phyloP scores from a whole-genome alignment of 768 basidiomycete species.

The Tricholoma matsutake region DNA sequence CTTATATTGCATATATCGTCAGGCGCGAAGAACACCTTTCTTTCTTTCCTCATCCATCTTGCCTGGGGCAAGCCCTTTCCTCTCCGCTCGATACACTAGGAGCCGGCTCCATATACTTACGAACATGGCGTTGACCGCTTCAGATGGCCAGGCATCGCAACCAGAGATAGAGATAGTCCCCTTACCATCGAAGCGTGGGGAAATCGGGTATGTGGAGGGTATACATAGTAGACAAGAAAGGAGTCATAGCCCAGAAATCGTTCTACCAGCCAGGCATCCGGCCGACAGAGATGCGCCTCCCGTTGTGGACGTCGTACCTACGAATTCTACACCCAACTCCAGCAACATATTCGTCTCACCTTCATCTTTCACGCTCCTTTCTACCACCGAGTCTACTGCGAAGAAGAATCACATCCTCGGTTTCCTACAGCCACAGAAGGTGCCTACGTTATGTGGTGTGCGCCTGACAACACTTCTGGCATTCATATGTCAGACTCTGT shows the following conservation, averaged over 20 bases:
- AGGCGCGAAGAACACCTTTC: neutral
- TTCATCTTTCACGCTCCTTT: constrained; percentile 15
- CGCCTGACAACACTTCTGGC: constrained; percentile 40
- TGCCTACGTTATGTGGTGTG: constrained; percentile 41
- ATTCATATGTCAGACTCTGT: constrained; percentile 37
- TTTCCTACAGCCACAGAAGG: constrained; percentile 38
- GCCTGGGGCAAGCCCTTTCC: constrained; percentile 41
- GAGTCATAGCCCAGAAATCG: constrained; percentile 17
- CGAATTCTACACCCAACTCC: constrained; percentile 8
- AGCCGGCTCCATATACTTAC: constrained; percentile 5
- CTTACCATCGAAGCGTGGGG: constrained; percentile 60
- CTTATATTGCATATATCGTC: too few relatives aligned
- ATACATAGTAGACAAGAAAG: constrained; percentile 25
- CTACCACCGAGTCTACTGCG: constrained; percentile 20
- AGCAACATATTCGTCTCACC: constrained; percentile 17
- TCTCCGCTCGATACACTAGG: constrained; percentile 18
- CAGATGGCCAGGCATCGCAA: constrained; percentile 13
- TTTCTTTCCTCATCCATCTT: constrained; percentile 25
- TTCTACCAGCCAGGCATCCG: constrained; percentile 45
- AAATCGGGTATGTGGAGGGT: constrained; percentile 58
- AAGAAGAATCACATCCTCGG: constrained; percentile 33
- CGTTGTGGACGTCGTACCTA: constrained; percentile 12
- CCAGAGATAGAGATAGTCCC: constrained; percentile 62
- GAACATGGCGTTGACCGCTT: constrained; percentile 27
- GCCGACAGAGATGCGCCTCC: constrained; percentile 34